These are phyloP conservation scores for Sugiyamaella mastotermitis DNA, from an alignment of 805 yeast genomes.

Conservation along the genomic window DNA sequence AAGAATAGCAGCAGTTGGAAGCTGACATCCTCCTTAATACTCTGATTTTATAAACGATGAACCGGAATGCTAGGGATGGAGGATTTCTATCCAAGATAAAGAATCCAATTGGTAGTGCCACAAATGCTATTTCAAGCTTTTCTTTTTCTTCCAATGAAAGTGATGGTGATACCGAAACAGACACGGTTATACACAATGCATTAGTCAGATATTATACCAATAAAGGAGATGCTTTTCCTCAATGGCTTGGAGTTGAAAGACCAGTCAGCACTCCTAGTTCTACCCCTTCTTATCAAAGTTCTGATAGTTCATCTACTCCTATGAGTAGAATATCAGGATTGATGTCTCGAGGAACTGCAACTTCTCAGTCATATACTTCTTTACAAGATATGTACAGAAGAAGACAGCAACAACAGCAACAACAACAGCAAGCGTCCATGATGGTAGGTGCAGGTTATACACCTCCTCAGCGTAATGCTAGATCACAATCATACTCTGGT, in stretches of 20 bases:
- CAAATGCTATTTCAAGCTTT: conserved; percentile 25
- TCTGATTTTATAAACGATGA: too few species aligned
- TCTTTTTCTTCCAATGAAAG: conserved; percentile 29
- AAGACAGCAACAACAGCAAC: conserved; percentile 12
- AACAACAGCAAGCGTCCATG: conserved; percentile 4
- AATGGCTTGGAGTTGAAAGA: conserved; percentile 27
- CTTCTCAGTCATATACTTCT: conserved; percentile 10
- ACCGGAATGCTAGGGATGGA: too few species aligned
- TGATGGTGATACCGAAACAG: conserved; percentile 38
- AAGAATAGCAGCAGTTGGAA: too few species aligned
- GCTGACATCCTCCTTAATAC: too few species aligned
- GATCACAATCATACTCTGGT: neutral
- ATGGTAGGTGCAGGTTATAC: conserved; percentile 2
- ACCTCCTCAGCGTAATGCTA: neutral
- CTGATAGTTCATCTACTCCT: neutral
- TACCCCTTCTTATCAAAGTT: neutral
- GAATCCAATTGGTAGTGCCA: conserved; percentile 23
- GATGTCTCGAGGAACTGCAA: neutral
- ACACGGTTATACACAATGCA: conserved; percentile 42
- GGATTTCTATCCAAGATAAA: conserved; percentile 24
- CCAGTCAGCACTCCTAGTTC: conserved; percentile 1
- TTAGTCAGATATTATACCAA: conserved; percentile 35
- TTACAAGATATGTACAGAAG: conserved; percentile 20
- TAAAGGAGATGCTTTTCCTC: conserved; percentile 23
- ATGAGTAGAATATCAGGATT: neutral